Evolutionary conservation across 2,329 filamentous ascomycete species (phyloP).

Genomic region (Aspergillus sp.): DNA sequence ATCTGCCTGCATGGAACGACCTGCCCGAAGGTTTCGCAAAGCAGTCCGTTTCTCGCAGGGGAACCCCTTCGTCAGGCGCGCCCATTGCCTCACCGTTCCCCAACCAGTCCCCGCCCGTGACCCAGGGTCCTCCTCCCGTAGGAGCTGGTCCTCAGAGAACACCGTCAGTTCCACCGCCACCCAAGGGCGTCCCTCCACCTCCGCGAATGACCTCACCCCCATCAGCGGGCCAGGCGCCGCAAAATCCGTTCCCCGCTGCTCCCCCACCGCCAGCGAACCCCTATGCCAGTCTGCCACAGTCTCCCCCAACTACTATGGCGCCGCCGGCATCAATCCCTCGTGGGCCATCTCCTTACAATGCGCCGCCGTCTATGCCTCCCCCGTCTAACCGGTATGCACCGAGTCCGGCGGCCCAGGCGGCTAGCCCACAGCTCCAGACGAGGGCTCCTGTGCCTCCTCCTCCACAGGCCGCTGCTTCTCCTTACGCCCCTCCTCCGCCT

Average conservation of each 20-base stretch:
- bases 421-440: conserved; percentile 46
- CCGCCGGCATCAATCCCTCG: conserved; percentile 59
- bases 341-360: conserved; percentile 82
- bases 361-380: conserved; percentile 69
- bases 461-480: conserved; percentile 41
- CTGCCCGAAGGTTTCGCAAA: conserved; percentile 79
- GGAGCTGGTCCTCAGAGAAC: conserved; percentile 60
- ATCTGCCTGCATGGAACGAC: conserved; percentile 89
- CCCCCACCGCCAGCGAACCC: conserved; percentile 52
- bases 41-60: conserved; percentile 67
- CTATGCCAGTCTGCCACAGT: conserved; percentile 41
- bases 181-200: conserved; percentile 71
- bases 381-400: conserved; percentile 75
- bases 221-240: conserved; percentile 55
- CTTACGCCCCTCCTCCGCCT: conserved; percentile 60
- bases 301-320: conserved; percentile 43
- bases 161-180: conserved; percentile 77
- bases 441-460: conserved; percentile 53
- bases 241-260: conserved; percentile 61
- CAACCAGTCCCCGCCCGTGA: conserved; percentile 55
- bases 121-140: conserved; percentile 53
- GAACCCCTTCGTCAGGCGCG: conserved; percentile 67
- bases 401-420: conserved; percentile 57
- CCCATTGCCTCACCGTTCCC: conserved; percentile 75
- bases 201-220: conserved; percentile 71